Evolutionary conservation across 768 basidiomycete species (phyloP).

Genomic region (Pulveroboletus sp.): DNA sequence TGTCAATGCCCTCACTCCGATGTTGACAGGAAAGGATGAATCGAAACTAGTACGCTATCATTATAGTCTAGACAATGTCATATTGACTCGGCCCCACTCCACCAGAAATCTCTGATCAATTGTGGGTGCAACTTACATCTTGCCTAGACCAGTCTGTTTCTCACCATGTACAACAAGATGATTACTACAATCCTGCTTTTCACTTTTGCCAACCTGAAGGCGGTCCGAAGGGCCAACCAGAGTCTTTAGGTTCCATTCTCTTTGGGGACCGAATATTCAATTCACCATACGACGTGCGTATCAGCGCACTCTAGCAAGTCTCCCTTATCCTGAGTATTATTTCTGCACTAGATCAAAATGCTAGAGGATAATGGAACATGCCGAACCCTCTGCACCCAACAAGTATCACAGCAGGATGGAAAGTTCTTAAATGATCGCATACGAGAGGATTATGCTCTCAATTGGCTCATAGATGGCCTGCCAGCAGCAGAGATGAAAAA

Average conservation of each 20-base stretch:
- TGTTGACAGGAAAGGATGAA: slow-evolving; percentile 61
- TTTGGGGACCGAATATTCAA: slow-evolving; percentile 95
- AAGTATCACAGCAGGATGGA: slow-evolving; percentile 65
- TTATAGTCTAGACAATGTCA: not conserved
- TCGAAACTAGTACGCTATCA: slow-evolving; percentile 61
- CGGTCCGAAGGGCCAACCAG: slow-evolving; percentile 71
- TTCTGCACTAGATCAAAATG: slow-evolving; percentile 67
- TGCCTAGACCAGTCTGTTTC: not conserved
- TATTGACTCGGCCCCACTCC: slow-evolving; percentile 4
- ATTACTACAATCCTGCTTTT: slow-evolving; percentile 86
- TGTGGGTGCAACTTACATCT: slow-evolving; percentile 40
- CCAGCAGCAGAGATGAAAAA: slow-evolving; percentile 91
- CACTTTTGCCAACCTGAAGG: slow-evolving; percentile 80
- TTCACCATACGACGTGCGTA: slow-evolving; percentile 78
- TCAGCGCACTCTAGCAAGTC: not conserved
- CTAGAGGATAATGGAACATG: slow-evolving; percentile 72
- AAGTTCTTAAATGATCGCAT: slow-evolving; percentile 91
- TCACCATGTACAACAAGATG: slow-evolving; percentile 47
- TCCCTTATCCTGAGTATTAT: slow-evolving; percentile 6
- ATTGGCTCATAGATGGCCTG: slow-evolving; percentile 92
- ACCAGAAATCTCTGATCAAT: slow-evolving; percentile 86
- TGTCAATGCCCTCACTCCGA: slow-evolving; percentile 88
- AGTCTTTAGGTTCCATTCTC: slow-evolving; percentile 88
- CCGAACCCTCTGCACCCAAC: slow-evolving; percentile 59
- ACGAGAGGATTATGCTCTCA: slow-evolving; percentile 86